phyloP scores from a whole-genome alignment of 2,329 filamentous ascomycete genomes.

The Penicillium hesseltinei region DNA sequence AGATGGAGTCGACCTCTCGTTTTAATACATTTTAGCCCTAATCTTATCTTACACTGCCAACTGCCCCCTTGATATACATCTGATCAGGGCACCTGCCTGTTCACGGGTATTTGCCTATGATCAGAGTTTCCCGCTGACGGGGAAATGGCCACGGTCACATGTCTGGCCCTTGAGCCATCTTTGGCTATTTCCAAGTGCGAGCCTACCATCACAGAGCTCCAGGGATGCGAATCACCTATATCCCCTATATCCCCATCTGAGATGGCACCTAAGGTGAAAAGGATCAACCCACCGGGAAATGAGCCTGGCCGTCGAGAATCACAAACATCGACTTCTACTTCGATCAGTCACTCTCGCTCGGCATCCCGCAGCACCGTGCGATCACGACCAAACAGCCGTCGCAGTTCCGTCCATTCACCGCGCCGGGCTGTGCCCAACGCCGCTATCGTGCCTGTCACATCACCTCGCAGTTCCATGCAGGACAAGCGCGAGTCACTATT shows the following conservation, averaged over 20 bases:
- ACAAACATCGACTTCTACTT: conserved; percentile 33
- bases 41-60: conserved; percentile 9
- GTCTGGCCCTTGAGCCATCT: conserved; percentile 19
- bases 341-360: conserved; percentile 30
- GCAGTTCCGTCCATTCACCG: conserved; percentile 31
- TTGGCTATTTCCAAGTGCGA: conserved; percentile 15
- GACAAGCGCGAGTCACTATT: conserved; percentile 37
- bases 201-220: conserved; percentile 14
- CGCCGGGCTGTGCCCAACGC: conserved; percentile 25
- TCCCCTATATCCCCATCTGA: conserved; percentile 10
- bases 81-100: conserved; percentile 3
- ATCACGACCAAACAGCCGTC: conserved; percentile 29
- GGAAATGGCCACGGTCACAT: conserved; percentile 31
- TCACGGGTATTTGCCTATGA: background rate
- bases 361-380: conserved; percentile 35
- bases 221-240: conserved; percentile 11
- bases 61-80: background rate
- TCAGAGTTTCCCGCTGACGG: conserved; percentile 2
- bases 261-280: conserved; percentile 17
- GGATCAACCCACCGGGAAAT: conserved; percentile 14
- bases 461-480: conserved; percentile 19
- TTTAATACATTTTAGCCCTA: conserved; percentile 13
- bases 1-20: conserved; percentile 16
- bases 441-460: conserved; percentile 27
- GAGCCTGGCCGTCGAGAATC: conserved; percentile 19